Base-by-base conservation (phyloP, 176 grass and related monocot genomes). In the Oryza punctata region DNA sequence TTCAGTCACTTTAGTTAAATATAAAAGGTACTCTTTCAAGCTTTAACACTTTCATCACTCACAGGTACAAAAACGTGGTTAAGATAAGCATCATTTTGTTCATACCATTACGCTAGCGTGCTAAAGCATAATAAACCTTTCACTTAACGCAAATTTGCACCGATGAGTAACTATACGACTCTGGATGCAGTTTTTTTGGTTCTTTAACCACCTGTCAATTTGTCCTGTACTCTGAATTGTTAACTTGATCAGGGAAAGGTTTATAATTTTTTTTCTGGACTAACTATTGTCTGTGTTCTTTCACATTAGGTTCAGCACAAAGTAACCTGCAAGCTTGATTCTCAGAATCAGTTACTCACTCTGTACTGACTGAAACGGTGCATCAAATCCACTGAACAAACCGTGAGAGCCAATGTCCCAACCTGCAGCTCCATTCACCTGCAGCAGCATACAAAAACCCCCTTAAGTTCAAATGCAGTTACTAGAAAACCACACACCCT, bases 281-380 rank as follows among this genome's bases (percentile, higher is more conserved):
- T 84, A 72, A 83, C 54, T 28, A 49, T 19, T 67, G 32, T 83
- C 6, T 27, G 10, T 85, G 24, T 72, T 85, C n/a, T 63, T 89
- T 57, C 23, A 76, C 52, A 71, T 13, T 46, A 47, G 73, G 5
- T 10, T 37, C 41, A 66, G 21, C 7, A 30, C 33, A 72, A 40
- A 45, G 63, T 50, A 77, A 70, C 65, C 35, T 38, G 67, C 73
- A 68, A 60, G 16, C 7, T 86, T 90, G 68, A 67, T 12, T 59
- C 80, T 21, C 29, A 9, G 33, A 57, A 68, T 47, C 73, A 82
- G 59, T 77, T 69, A 63, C 80, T 93, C 80, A 98, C 96, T 94
- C 87, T 93, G 73, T 84, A 81, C 74, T 69, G 85, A 90, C 82
- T 95, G 80, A 75, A 95, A 95, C 18, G 85, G 84, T 5, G 90